These are phyloP conservation scores for Penicillium capsulatum DNA, from an alignment of 2,329 filamentous ascomycete genomes.

Conservation along the genomic window DNA sequence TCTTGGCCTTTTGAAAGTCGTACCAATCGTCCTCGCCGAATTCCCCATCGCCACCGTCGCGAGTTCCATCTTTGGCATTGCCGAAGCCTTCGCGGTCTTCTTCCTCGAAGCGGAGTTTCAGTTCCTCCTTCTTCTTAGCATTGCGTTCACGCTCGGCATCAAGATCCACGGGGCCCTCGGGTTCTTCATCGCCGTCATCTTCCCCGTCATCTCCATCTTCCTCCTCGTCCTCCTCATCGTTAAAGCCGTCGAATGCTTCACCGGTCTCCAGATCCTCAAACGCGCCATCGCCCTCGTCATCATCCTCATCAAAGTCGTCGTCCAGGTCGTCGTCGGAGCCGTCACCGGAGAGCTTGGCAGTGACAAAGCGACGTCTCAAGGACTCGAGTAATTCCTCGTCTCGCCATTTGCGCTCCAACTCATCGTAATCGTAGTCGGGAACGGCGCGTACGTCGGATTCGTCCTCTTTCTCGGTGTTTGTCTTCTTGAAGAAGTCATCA, in stretches of 20 bases:
- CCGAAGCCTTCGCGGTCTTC: constrained; percentile 92
- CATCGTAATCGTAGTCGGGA: constrained; percentile 73
- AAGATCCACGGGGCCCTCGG: constrained; percentile 50
- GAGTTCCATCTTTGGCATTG: constrained; percentile 78
- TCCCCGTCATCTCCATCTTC: constrained; percentile 19
- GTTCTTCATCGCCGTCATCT: constrained; percentile 51
- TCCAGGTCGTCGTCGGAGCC: constrained; percentile 52
- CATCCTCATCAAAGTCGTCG: constrained; percentile 54
- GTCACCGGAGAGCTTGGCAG: constrained; percentile 57
- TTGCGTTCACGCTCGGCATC: constrained; percentile 88
- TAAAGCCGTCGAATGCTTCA: constrained; percentile 48
- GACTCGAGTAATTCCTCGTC: constrained; percentile 71
- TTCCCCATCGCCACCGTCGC: constrained; percentile 62
- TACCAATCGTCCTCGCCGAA: constrained; percentile 99
- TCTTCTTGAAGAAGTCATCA: constrained; percentile 63
- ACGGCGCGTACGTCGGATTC: constrained; percentile 70
- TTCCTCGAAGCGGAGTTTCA: constrained; percentile 91
- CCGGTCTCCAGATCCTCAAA: constrained; percentile 84
- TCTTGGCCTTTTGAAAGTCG: constrained; percentile 86
- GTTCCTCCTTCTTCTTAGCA: constrained; percentile 85
- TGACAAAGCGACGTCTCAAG: constrained; percentile 71
- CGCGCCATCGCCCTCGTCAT: constrained; percentile 69
- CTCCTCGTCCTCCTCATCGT: constrained; percentile 37
- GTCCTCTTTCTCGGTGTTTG: constrained; percentile 47
- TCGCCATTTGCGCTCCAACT: constrained; percentile 81